Evolutionary conservation across 257 asterid genomes (phyloP).

Genomic region (Primulina tabacum): DNA sequence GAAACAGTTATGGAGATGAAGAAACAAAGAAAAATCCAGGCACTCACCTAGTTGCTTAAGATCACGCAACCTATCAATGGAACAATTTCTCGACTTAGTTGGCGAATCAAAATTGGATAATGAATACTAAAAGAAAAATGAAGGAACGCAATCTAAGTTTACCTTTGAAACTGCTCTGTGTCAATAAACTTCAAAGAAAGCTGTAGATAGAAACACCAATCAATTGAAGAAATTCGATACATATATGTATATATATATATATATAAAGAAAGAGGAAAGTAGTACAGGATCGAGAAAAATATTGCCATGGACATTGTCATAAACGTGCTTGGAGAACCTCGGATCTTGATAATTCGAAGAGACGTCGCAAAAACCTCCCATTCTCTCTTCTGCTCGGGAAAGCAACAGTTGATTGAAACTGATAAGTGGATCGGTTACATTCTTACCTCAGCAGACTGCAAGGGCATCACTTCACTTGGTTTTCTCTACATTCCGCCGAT

Average conservation of each 20-base stretch:
- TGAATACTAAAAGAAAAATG: constrained; percentile 11
- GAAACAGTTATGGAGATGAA: not conserved
- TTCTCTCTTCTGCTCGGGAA: constrained; percentile 17
- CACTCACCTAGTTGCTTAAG: constrained; percentile 89
- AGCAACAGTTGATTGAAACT: too few relatives aligned
- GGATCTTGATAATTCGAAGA: constrained; percentile 48
- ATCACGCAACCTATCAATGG: constrained; percentile 77
- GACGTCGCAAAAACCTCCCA: constrained; percentile 51
- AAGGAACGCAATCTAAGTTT: constrained; percentile 17
- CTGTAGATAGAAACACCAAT: constrained; percentile 41
- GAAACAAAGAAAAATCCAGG: constrained; percentile 7
- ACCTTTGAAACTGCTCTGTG: constrained; percentile 96
- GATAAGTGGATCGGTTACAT: too few relatives aligned
- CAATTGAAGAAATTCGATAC: too few relatives aligned
- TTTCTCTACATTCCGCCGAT: too few relatives aligned
- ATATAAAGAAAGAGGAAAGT: not conserved
- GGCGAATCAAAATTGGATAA: not conserved
- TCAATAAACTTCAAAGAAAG: constrained; percentile 68
- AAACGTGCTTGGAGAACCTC: constrained; percentile 64
- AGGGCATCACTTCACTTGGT: too few relatives aligned
- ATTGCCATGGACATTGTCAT: constrained; percentile 86
- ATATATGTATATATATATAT: too few relatives aligned
- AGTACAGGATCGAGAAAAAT: constrained; percentile 73
- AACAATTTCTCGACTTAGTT: constrained; percentile 21
- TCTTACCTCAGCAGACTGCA: too few relatives aligned